Evolutionary conservation across 306 rosid genomes (phyloP).

Genomic region (Prunus fruticosa): DNA sequence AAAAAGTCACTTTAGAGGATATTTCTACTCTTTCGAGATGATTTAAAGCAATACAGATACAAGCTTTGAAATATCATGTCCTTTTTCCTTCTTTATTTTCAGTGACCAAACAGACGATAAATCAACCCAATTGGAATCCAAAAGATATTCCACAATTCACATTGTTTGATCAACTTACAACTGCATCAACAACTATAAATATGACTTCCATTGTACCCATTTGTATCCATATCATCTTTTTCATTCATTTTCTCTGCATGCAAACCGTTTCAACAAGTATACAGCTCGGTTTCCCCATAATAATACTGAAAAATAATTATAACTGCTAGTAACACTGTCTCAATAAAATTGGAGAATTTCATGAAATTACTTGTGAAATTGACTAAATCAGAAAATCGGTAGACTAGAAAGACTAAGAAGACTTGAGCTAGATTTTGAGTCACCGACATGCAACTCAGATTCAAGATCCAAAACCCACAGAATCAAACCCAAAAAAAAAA

Average conservation of each 20-base stretch:
- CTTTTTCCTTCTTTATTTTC: slow-evolving; percentile 1
- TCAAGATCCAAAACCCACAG: slow-evolving; percentile 6
- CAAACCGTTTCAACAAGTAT: not conserved
- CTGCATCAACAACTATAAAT: not conserved
- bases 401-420: slow-evolving; percentile 14
- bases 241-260: not conserved
- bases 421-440: not conserved
- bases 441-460: slow-evolving; percentile 1
- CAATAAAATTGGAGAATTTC: not conserved
- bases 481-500: not conserved
- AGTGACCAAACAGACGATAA: not conserved
- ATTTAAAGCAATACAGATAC: not conserved
- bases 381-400: slow-evolving; percentile 4
- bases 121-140: not conserved
- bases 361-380: not conserved
- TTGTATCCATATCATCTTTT: not conserved
- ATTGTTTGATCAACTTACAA: not conserved
- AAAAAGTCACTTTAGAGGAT: not conserved
- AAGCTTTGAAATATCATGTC: not conserved
- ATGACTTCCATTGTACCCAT: not conserved
- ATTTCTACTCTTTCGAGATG: not conserved
- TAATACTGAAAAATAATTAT: not conserved
- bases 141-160: not conserved
- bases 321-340: not conserved
- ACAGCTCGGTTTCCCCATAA: not conserved